A percentile compares a stretch with the other conserved stretches of the same genome.
Evolutionary conservation across 441 rosid species (phyloP).

Genomic region (Eugenia klotzschiana): DNA sequence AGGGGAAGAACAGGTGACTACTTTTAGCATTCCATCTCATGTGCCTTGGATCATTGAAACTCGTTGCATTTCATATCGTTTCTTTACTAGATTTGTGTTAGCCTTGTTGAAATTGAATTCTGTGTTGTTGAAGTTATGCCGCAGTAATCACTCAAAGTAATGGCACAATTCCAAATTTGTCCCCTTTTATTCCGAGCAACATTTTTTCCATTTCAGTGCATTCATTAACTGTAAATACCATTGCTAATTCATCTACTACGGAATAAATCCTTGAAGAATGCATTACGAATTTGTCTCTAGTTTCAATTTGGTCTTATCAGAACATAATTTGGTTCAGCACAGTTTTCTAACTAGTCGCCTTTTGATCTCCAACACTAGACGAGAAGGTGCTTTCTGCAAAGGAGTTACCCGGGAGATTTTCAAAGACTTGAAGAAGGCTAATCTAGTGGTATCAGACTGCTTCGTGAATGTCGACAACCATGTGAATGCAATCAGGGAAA

Average conservation of each 20-base stretch:
- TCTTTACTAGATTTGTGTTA: accelerated
- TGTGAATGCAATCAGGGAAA: not conserved
- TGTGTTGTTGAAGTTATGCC: not conserved
- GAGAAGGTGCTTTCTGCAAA: not conserved
- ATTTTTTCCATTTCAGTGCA: too few species aligned
- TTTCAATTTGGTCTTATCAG: too few species aligned
- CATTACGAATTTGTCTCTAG: not conserved
- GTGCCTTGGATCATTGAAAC: too few species aligned
- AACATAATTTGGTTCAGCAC: not conserved
- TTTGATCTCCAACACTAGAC: not conserved
- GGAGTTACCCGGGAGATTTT: accelerated
- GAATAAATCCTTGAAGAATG: not conserved
- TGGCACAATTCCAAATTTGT: not conserved
- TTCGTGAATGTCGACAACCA: not conserved
- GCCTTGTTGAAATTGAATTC: accelerated
- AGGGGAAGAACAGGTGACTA: too few species aligned
- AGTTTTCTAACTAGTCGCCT: not conserved
- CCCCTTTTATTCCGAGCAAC: not conserved
- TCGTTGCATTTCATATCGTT: not conserved
- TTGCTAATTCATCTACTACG: too few species aligned
- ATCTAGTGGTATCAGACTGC: not conserved
- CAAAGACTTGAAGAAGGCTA: not conserved
- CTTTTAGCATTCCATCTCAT: too few species aligned
- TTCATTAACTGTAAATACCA: too few species aligned
- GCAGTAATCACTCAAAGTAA: not conserved